Base-by-base conservation (phyloP, 306 rosid species). In the Astragalus membranaceus region DNA sequence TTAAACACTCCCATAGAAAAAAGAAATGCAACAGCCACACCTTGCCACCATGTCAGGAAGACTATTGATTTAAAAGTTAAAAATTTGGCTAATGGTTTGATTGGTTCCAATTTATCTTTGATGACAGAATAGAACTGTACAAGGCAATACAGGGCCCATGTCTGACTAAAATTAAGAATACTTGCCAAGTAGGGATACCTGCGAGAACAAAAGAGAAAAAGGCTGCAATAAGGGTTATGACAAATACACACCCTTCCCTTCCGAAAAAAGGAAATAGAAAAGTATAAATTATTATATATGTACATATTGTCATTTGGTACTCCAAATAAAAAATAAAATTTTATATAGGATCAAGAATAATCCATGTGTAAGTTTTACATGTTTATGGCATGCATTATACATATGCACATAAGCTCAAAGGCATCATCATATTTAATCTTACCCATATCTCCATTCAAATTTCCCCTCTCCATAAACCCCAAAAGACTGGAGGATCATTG, bases 31-130 rank as follows among this genome's bases (percentile, higher is more conserved):
- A 91, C 89, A 41, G 95, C 99, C 64, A 95, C 26, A 30, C 99
- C 97, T 91, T 95, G 99, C 99, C 99, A 95, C 99, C 99, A 95
- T 68, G 99, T 95, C 79, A 91, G 83, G 85, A 95, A 95, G 59
- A 91, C 86, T 39, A 95, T 95, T 35, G 97, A 91, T 86, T 95
- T 95, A 75, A 95, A 89, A 58, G 89, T 85, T 43, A 91, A 78
- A 79, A 95, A 95, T 78, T 95, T 95, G 0, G 96, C 95, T 82
- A 95, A 75, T 14, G 99, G 99, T 83, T 87, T 91, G 44, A 95
- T 95, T 16, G 96, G 91, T 74, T 87, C 85, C 86, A 95, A 56
- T 70, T 87, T 95, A 76, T 95, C 92, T 68, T 95, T 95, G 11
- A 57, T 95, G 72, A 95, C 96, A 59, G 99, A 78, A 84, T 95